Conservation (phyloP, 2,329 filamentous ascomycete species). For the Aspergillus sp. region DNA sequence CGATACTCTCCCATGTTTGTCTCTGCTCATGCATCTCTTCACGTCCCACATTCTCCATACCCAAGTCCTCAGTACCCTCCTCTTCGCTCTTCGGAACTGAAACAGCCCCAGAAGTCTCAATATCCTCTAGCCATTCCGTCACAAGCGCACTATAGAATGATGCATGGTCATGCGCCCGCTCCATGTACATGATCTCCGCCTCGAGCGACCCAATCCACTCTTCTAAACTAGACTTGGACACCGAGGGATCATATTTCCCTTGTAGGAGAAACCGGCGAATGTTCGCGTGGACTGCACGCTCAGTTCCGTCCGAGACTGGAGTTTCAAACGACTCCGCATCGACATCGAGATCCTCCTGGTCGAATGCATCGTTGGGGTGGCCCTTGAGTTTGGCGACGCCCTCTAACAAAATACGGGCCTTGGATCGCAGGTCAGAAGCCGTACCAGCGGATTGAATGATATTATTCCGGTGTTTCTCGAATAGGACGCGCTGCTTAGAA, state of each 20-base stretch:
- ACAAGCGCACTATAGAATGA: conserved; percentile 57
- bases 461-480: conserved; percentile 48
- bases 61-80: conserved; percentile 29
- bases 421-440: conserved; percentile 30
- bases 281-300: conserved; percentile 38
- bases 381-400: conserved; percentile 41
- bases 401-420: conserved; percentile 36
- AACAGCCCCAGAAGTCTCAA: conserved; percentile 22
- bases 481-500: conserved; percentile 51
- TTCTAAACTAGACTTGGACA: conserved; percentile 48
- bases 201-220: conserved; percentile 52
- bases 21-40: conserved; percentile 56
- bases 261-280: conserved; percentile 56
- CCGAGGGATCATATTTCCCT: conserved; percentile 53
- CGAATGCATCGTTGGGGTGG: conserved; percentile 34
- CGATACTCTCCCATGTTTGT: conserved; percentile 55
- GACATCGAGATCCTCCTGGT: conserved; percentile 33
- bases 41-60: conserved; percentile 52
- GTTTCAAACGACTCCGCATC: conserved; percentile 11
- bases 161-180: conserved; percentile 57
- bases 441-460: conserved; percentile 38
- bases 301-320: conserved; percentile 19
- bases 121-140: conserved; percentile 52
- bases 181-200: conserved; percentile 49
- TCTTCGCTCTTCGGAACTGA: conserved; percentile 19